Evolutionary conservation across 768 basidiomycete genomes (phyloP).

Genomic region (Tricholoma furcatifolium): DNA sequence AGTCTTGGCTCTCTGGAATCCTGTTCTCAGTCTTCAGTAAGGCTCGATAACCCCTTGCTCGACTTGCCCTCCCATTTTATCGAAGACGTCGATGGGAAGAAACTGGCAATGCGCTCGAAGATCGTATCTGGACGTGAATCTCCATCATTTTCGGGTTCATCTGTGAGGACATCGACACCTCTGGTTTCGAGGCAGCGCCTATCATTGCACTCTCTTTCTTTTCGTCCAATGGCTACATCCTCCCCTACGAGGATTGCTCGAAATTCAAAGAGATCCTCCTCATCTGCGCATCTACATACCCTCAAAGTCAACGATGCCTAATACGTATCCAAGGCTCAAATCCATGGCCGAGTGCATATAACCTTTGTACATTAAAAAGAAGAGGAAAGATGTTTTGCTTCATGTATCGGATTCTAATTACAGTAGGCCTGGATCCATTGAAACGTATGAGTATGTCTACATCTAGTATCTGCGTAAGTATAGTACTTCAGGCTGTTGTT

Average conservation of each 20-base stretch:
- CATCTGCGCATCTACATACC: not conserved
- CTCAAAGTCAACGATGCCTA: not conserved
- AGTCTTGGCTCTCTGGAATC: conserved; percentile 33
- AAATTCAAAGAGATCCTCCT: not conserved
- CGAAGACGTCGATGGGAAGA: not conserved
- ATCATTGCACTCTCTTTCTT: conserved; percentile 2
- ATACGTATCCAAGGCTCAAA: conserved; percentile 5
- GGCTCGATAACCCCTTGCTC: not conserved
- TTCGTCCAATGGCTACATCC: not conserved
- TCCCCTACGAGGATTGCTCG: not conserved
- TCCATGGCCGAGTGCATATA: conserved; percentile 1
- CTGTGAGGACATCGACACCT: conserved; percentile 10
- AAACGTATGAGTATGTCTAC: not conserved
- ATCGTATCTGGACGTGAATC: not conserved
- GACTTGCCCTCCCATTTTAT: not conserved
- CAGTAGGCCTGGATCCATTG: not conserved
- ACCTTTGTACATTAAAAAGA: conserved; percentile 14
- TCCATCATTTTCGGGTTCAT: conserved; percentile 1
- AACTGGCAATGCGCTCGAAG: not conserved
- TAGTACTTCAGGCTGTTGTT: too few relatives aligned
- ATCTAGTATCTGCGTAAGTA: too few relatives aligned
- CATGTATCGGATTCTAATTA: not conserved
- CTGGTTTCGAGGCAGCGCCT: conserved; percentile 1
- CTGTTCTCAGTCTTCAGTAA: conserved; percentile 9
- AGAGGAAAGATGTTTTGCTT: not conserved